Base-by-base conservation (phyloP, 1,284 basidiomycete species). In the Trichosporon asahii region DNA sequence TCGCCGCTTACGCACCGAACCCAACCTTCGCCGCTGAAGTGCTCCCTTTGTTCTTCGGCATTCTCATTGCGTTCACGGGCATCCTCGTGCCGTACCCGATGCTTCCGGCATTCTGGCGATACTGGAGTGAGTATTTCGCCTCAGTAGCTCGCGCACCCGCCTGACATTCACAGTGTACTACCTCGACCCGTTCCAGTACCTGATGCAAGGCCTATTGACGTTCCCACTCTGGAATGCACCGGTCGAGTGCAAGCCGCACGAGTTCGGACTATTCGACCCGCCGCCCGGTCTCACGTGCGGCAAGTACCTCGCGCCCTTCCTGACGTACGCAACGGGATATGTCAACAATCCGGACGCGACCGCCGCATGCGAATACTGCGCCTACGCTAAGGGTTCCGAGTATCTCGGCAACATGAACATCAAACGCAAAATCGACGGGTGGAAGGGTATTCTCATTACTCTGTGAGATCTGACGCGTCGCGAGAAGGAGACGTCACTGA, bases 221-320 rank as follows among this genome's bases (percentile, higher is more conserved):
- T 74, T 72, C 31, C 73, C 76, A 37, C 64, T 80, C 18, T 78
- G 78, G 75, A 73, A 81, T 70, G 74, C 74, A 21, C 68, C 71
- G 1, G 77, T 80, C 66, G 67, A 76, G 57, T 85, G 83, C 73
- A 70, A 71, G 40, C 69, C 74, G 4, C 29, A 70, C 29, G 84
- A 84, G 70, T 80, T 73, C 70, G 76, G 76, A 3, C 66, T 72
- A 15, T 79, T 84, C 74, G 73, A 78, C 66, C 80, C 83, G 8
- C 82, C 82, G 0, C 1, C 68, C 2, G 80, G 79, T n/a, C 75
- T 78, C 74, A 80, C 82, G 9, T 84, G 84, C 69, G 73, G 71
- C 0, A 57, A 70, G 25, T 84, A 81, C 77, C 75, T 79, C 72
- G 53, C 66, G 18, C 23, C 65, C 4, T 79, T 77, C 70, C 57